Conservation (phyloP, 1,284 basidiomycete genomes). For the Golubevia pallescens region DNA sequence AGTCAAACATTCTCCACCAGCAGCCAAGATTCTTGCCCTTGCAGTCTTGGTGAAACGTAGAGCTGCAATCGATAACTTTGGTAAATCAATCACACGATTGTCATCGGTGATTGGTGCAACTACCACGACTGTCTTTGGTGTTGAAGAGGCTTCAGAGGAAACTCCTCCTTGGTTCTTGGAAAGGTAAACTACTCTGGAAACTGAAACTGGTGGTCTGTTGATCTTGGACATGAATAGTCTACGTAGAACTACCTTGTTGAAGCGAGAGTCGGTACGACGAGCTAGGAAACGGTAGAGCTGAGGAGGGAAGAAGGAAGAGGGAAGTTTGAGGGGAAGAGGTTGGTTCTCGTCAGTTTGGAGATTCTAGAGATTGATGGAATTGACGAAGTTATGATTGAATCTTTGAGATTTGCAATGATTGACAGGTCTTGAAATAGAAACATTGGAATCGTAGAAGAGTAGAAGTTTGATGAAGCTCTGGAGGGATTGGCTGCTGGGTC, state of each 20-base stretch:
- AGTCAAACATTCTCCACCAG: constrained; percentile 92
- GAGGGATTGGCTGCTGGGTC: too few relatives aligned
- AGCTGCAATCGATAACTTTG: constrained; percentile 92
- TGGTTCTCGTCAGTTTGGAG: too few relatives aligned
- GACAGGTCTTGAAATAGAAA: too few relatives aligned
- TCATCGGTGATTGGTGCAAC: constrained; percentile 97
- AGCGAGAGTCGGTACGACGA: constrained; percentile 90
- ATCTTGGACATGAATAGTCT: constrained; percentile 95
- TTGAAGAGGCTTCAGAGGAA: constrained; percentile 12
- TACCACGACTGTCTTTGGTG: constrained; percentile 80
- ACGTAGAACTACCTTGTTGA: constrained; percentile 98
- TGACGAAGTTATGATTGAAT: too few relatives aligned
- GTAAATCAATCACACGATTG: constrained; percentile 82
- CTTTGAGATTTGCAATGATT: too few relatives aligned
- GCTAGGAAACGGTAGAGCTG: constrained; percentile 98
- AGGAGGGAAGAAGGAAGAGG: too few relatives aligned
- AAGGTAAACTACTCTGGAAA: constrained; percentile 61
- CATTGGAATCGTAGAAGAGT: too few relatives aligned
- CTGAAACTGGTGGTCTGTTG: constrained; percentile 94
- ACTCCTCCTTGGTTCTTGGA: constrained; percentile 59
- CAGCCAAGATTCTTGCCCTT: constrained; percentile 90
- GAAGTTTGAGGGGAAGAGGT: too few relatives aligned
- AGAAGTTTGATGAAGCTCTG: too few relatives aligned
- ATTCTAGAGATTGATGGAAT: too few relatives aligned
- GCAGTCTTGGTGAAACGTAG: constrained; percentile 92